Percentiles rank a stretch among this genome's conserved stretches.
phyloP scores from a whole-genome alignment of 768 basidiomycete species.

The Podaxis rugospora region DNA sequence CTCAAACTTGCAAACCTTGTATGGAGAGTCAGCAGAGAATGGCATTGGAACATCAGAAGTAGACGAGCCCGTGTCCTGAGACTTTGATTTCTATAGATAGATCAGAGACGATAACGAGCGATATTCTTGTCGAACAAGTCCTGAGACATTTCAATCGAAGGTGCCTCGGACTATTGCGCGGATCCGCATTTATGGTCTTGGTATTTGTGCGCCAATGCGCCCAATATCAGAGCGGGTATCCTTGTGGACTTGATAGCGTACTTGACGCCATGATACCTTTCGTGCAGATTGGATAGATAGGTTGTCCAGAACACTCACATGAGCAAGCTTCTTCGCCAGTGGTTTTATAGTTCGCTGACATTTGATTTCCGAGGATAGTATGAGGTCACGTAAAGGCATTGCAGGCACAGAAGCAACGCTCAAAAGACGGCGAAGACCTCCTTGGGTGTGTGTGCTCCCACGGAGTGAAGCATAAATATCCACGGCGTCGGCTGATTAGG shows the following conservation, averaged over 20 bases:
- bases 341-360: background rate
- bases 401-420: slow-evolving; percentile 10
- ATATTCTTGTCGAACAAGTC: background rate
- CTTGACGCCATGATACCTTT: background rate
- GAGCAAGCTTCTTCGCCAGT: background rate
- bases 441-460: slow-evolving; percentile 5
- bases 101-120: background rate
- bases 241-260: background rate
- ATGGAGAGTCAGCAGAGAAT: background rate
- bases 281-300: slow-evolving; percentile 2
- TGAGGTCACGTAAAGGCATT: background rate
- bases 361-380: slow-evolving; percentile 4
- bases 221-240: too few species aligned
- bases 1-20: background rate
- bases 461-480: slow-evolving; percentile 3
- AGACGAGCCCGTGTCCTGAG: background rate
- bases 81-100: background rate
- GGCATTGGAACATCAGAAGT: background rate
- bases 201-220: background rate
- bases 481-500: background rate
- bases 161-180: background rate
- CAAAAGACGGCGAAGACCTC: background rate
- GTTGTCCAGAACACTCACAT: background rate
- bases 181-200: background rate
- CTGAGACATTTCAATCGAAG: background rate